Evolutionary conservation across 2,329 filamentous ascomycete species (phyloP), one percentile per base, ranked within the genome.

Genomic region (Drechslera avenae): DNA sequence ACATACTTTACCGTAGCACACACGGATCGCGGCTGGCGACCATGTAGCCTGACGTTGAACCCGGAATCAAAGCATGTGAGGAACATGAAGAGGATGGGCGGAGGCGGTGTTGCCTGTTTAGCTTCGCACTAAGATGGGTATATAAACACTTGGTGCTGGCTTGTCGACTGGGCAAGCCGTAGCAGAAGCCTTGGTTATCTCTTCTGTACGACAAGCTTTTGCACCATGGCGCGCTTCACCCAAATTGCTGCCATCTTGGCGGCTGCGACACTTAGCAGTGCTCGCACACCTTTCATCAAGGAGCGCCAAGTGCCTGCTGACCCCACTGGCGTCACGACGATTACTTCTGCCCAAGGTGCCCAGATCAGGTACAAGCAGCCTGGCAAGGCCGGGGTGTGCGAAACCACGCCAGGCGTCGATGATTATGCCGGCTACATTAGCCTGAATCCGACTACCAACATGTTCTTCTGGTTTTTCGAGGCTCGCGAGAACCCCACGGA

Each of bases 381-480:
- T 9, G 69, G 69, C 6, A 73, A 73, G 37, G 56, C 61, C 73
- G 66, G 36, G 73, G 80, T 69, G 41, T 84, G 51, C 73, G 80
- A 66, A 56, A 70, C 63, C 17, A 68, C 50, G 6, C 58, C 66
- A 19, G 69, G 69, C n/a, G 71, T 73, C 12, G 67, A 71, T 43
- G 69, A 72, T 32, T 73, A 73, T 63, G 57, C 70, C 2, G 71
- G 71, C 18, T 73, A 73, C 45, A 71, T 73, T 49, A 71, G 68
- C 50, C 56, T 73, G 41, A 60, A 71, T 37, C 61, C 64, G 13
- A 69, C 62, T 18, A 72, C 67, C 17, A 69, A 75, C 43, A 72
- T 75, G 69, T 75, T 73, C 50, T 77, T 77, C 51, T 78, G 77
- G 76, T 79, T 78, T 56, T 80, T 80, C 43, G 77, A 79, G 56